phyloP scores from a whole-genome alignment of 2,329 filamentous ascomycete species.

The Leptosphaerulina australis region DNA sequence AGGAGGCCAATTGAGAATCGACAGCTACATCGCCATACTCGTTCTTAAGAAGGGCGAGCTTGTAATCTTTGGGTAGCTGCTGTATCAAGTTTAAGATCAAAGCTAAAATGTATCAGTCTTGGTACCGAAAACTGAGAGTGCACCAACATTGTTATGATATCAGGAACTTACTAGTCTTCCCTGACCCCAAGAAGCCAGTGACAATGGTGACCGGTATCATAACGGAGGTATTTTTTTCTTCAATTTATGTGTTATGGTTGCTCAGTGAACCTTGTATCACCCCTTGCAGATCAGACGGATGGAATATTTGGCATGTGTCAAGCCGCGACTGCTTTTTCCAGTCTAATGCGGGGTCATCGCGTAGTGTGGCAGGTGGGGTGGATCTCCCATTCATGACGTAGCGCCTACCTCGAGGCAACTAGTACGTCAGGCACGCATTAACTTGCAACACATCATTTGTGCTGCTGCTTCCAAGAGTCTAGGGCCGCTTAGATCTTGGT shows the following conservation, averaged over 20 bases:
- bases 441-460: slow-evolving; percentile 13
- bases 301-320: slow-evolving; percentile 11
- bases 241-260: too few species aligned
- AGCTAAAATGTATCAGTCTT: slow-evolving; percentile 46
- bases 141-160: slow-evolving; percentile 9
- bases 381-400: slow-evolving; percentile 9
- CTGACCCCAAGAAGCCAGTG: slow-evolving; percentile 93
- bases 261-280: slow-evolving; percentile 3
- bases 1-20: slow-evolving; percentile 87
- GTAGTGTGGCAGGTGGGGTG: slow-evolving; percentile 6
- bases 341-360: slow-evolving; percentile 15
- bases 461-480: slow-evolving; percentile 6
- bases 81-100: slow-evolving; percentile 92
- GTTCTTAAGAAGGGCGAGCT: slow-evolving; percentile 93
- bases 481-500: slow-evolving; percentile 18
- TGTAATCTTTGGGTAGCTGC: slow-evolving; percentile 86
- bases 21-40: slow-evolving; percentile 95
- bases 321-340: slow-evolving; percentile 15
- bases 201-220: slow-evolving; percentile 88
- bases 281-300: slow-evolving; percentile 5
- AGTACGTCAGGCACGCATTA: slow-evolving; percentile 16
- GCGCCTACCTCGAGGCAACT: neutral
- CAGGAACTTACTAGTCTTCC: slow-evolving; percentile 73
- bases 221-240: slow-evolving; percentile 2
- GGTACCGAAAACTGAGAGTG: neutral